Conservation (phyloP, 2,329 filamentous ascomycete species). For the Penicillium palitans region DNA sequence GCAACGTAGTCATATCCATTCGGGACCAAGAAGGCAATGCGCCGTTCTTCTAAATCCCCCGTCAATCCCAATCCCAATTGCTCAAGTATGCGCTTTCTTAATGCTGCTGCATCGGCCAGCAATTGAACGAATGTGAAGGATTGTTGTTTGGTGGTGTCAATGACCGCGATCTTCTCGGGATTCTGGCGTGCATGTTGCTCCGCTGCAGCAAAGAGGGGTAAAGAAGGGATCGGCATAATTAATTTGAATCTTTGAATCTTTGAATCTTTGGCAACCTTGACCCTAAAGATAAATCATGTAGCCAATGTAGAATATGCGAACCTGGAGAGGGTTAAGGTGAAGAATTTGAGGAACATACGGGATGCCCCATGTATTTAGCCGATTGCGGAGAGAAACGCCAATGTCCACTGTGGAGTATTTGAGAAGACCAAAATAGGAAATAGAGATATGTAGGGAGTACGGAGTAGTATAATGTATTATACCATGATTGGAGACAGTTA, state of each 20-base stretch:
- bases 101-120: conserved; percentile 38
- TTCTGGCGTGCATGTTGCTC: conserved; percentile 36
- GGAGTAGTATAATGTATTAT: not conserved
- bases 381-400: conserved; percentile 4
- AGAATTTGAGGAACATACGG: not conserved
- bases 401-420: not conserved
- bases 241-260: not conserved
- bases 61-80: conserved; percentile 30
- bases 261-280: not conserved
- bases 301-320: not conserved
- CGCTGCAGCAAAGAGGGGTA: conserved; percentile 44
- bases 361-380: not conserved
- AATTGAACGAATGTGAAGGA: conserved; percentile 45
- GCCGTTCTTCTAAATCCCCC: conserved; percentile 39
- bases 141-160: conserved; percentile 41
- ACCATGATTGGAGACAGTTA: not conserved
- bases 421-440: not conserved
- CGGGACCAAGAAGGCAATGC: conserved; percentile 42
- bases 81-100: conserved; percentile 41
- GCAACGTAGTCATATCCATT: conserved; percentile 47
- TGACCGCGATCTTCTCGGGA: conserved; percentile 39
- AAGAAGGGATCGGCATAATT: conserved; percentile 35
- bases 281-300: not conserved
- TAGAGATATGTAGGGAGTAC: too few relatives aligned
- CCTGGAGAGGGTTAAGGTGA: not conserved